Base-by-base conservation (phyloP, 2,329 filamentous ascomycete species). In the Sarocladium strictum region DNA sequence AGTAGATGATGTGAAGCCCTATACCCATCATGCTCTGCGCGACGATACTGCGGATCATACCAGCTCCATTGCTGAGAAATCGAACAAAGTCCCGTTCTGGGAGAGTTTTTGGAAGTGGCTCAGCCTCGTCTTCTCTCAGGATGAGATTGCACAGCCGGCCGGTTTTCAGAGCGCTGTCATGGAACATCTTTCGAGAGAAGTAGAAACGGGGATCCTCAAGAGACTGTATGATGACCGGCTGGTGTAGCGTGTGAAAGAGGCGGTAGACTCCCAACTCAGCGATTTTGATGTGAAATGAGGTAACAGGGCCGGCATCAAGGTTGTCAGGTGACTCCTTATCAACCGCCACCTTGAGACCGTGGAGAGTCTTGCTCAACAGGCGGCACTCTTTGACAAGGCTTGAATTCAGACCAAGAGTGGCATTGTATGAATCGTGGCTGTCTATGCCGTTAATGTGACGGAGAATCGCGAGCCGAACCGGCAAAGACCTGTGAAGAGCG, bases 221-320 rank as follows among this genome's bases (percentile, higher is more conserved):
- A 0, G 77, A 74, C 14, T 69, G 67, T 5, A 65, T 63, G 24
- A 78, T 69, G 64, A 76, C 74, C 0, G 75, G 74, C 35, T 79
- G 76, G 58, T 86, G 81, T 0, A 86, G 72, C 0, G 75, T 72
- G 12, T 84, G 69, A 59, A 78, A 75, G 58, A 72, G 76, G 21
- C 74, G 74, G 53, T 77, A 74, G 2, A 74, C 64, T 54, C 73
- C 63, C 52, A 75, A 65, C 55, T 78, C 74, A 1, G 69, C 67
- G 6, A 76, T 57, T 1, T 70, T 69, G 9, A 72, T 60, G 54
- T 77, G 75, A 55, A 78, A 78, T 2, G 61, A 61, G 15, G 60
- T 65, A 19, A 71, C 61, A 58, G 6, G 54, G 38, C 9, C 29
- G 11, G 15, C 23, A 19, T 33, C 29, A 35, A 12, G 24, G 4